These are phyloP conservation scores for Lichina pygmaea DNA, from an alignment of 495 filamentous ascomycete genomes.

Conservation along the genomic window DNA sequence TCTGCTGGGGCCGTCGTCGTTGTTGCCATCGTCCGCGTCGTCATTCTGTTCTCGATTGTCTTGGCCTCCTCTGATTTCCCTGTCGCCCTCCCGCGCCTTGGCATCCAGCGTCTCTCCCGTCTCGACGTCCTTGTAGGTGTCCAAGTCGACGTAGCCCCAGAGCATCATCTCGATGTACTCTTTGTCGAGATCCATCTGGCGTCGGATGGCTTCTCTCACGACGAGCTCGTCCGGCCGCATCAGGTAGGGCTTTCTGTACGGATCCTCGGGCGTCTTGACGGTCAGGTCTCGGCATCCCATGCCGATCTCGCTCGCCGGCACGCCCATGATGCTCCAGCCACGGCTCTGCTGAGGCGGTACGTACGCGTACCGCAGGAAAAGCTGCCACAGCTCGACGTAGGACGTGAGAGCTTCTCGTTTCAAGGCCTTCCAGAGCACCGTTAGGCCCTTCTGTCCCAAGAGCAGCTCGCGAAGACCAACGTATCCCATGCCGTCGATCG, in stretches of 20 bases:
- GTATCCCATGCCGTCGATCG: constrained; percentile 14
- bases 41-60: too few species aligned
- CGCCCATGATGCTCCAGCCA: constrained; percentile 14
- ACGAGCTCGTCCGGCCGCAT: constrained; percentile 28
- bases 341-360: constrained; percentile 1
- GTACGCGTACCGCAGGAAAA: constrained; percentile 18
- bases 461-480: constrained; percentile 22
- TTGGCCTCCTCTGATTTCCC: too few species aligned
- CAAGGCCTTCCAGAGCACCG: constrained; percentile 21
- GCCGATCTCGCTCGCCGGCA: constrained; percentile 21
- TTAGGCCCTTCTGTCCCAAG: constrained; percentile 28
- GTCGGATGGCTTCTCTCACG: constrained; percentile 17
- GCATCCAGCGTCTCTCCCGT: too few species aligned
- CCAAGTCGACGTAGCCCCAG: constrained; percentile 25
- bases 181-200: constrained; percentile 18
- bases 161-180: constrained; percentile 21
- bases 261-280: constrained; percentile 25
- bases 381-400: constrained; percentile 15
- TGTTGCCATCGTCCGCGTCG: too few species aligned
- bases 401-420: constrained; percentile 14
- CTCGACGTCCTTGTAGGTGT: constrained; percentile 4
- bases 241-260: constrained; percentile 13
- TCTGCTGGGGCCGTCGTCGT: too few species aligned
- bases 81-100: too few species aligned
- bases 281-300: constrained; percentile 2